Base-by-base conservation (phyloP, 106 monocot genomes). In the Dactylorhiza incarnata region DNA sequence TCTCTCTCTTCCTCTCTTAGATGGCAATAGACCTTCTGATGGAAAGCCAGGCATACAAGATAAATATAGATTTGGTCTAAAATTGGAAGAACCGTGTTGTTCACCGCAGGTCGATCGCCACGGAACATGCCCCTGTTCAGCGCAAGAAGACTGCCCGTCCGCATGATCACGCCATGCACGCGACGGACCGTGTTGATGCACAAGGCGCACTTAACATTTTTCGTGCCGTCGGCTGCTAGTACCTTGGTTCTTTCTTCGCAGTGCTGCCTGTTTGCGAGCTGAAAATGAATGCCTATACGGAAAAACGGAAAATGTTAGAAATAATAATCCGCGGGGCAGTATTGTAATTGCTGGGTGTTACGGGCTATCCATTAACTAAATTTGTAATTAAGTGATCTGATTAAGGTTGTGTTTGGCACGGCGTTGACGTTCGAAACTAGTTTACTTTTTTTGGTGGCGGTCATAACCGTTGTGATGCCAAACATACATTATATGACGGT, bases 171-270 rank as follows among this genome's bases (percentile, higher is more conserved):
- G 43, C 14, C 1, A 61, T 61, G 20, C 23, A 61, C 61, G 6
- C 2, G 10, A 61, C 7, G 23, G 23, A 23, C 9, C 61, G 43
- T 68, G 68, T 68, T 68, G 6, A 68, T 37, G 44, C 9, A 68
- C 68, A 68, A 52, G 16, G 6, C 43, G 44, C 45, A 69, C 45
- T n/a, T 66, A 14, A 66, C 66, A 9, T 66, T 66, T 2, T 66
- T 43, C 24, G 1, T 43, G 68, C 16, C 43, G 20, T 48, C 7
- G 48, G 7, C 45, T 17, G 71, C 49, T 49, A 72, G 22, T 11
- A 72, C 72, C 49, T 47, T 12, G 72, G 72, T 12, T 72, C 72
- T 49, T 72, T n/a, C 49, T 72, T 72, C 72, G 49, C 23, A 5
- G 72, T 22, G 23, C 5, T 49, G 44, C 48, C 72, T 49, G 23